Evolutionary conservation across 257 asterid species (phyloP).

Genomic region (Nicotiana tomentosiformis): DNA sequence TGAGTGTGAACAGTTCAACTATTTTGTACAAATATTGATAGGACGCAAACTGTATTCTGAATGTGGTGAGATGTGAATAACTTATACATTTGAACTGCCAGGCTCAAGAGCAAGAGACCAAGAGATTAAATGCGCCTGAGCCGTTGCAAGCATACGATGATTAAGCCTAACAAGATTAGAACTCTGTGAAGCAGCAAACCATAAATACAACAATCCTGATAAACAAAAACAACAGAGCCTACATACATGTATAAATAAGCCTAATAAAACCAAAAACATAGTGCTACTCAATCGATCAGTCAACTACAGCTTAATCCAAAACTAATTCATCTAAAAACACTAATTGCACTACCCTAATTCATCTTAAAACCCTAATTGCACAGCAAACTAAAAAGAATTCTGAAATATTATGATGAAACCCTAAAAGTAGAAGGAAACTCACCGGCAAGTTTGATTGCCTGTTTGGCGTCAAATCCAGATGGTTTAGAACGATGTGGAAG

Average conservation of each 20-base stretch:
- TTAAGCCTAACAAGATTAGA: background rate
- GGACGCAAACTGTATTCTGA: too few relatives aligned
- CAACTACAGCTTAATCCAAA: background rate
- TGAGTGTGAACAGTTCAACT: too few relatives aligned
- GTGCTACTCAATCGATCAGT: background rate
- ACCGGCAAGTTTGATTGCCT: slow-evolving; percentile 51
- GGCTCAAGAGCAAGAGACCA: background rate
- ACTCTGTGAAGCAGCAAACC: background rate
- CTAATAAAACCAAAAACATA: background rate
- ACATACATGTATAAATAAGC: background rate
- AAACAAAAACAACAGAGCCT: background rate
- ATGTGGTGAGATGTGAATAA: too few relatives aligned
- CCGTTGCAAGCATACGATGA: background rate
- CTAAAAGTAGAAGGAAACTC: slow-evolving; percentile 8
- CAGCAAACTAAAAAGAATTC: background rate
- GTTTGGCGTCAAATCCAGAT: slow-evolving; percentile 54
- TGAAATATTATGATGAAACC: background rate
- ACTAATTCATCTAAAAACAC: background rate
- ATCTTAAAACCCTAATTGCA: background rate
- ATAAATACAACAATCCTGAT: background rate
- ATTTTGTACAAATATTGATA: too few relatives aligned
- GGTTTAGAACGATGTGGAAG: slow-evolving; percentile 37
- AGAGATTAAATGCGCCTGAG: background rate
- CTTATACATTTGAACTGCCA: too few relatives aligned
- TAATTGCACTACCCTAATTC: background rate